Evolutionary conservation across 1,284 basidiomycete genomes (phyloP), one percentile per base, ranked within the genome.

Genomic region (Exobasidium cylindrosporum): DNA sequence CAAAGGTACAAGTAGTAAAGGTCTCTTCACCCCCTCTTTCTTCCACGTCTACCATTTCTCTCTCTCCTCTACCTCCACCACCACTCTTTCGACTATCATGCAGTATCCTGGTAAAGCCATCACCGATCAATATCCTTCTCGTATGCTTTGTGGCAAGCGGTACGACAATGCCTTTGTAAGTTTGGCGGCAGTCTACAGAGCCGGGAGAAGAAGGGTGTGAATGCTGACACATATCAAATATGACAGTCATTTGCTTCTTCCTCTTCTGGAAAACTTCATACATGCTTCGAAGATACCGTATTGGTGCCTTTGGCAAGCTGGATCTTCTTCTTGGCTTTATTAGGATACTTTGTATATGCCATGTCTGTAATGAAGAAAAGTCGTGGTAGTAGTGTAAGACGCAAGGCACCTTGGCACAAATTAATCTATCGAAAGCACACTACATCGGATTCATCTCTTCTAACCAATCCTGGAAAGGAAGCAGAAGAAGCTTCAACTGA

Each of bases 231-330:
- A 7, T n/a, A 31, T n/a, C 29, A 28, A 6, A 13, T 11, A 11
- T 21, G 21, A 13, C 40, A 57, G 54, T 10, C 59, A 23, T 69
- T 72, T 44, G 59, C 61, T 6, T 69, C 67, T 13, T 35, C 47
- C 54, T 35, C 50, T 54, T 26, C 46, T 21, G 58, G 62, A 43
- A 50, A 68, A 21, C 65, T 66, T 2, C 60, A 60, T 21, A 71
- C 65, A 10, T 73, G 71, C 69, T 71, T 73, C 58, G 64, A 68
- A 57, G 71, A 73, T 44, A 67, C 67, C 2, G 61, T 73, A 14
- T 62, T 73, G 26, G 69, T 65, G 23, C 71, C 71, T 1, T 55
- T 73, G 24, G 69, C 69, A 23, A 67, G 67, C 2, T 73, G 69
- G 71, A 32, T 66, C 29, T 44, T 69, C 30, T 30, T 72, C 14